A percentile compares a stretch with the other conserved stretches of the same genome.
These are phyloP conservation scores for Nephelium lappaceum DNA, from an alignment of 345 rosid species.

Conservation along the genomic window DNA sequence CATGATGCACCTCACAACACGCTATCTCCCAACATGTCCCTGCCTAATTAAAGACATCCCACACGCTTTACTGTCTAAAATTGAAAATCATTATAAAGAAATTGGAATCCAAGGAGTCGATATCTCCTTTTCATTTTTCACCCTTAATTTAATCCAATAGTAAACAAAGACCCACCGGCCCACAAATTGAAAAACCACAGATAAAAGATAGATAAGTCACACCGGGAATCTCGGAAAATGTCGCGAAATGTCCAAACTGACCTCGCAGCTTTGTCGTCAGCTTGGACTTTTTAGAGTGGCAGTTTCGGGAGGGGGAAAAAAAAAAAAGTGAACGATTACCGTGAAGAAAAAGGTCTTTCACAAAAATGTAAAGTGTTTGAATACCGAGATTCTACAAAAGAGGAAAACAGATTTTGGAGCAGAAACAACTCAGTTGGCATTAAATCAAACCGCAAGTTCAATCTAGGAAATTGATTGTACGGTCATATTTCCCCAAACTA, in stretches of 20 bases:
- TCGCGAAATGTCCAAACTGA: constrained; percentile 16
- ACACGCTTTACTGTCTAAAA: constrained; percentile 23
- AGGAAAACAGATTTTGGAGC: neutral
- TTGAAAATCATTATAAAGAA: constrained; percentile 2
- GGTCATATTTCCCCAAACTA: constrained; percentile 7
- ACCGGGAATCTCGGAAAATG: constrained; percentile 24
- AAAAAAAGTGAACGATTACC: neutral
- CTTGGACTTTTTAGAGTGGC: neutral
- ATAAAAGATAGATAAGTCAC: neutral
- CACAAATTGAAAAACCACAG: neutral
- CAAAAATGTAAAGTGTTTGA: constrained; percentile 10
- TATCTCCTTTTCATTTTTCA: constrained; percentile 13
- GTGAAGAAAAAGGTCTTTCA: constrained; percentile 1
- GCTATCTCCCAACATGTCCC: constrained; percentile 28
- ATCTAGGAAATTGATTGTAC: constrained; percentile 4
- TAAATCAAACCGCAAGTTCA: constrained; percentile 27
- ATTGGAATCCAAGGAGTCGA: constrained; percentile 24
- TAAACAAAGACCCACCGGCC: constrained; percentile 6
- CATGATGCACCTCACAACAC: constrained; percentile 21
- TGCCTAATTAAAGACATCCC: constrained; percentile 21
- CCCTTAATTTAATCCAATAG: constrained; percentile 1
- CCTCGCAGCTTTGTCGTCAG: constrained; percentile 2
- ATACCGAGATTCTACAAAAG: constrained; percentile 6
- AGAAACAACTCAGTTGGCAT: neutral
- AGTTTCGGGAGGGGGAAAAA: neutral